phyloP scores from a whole-genome alignment of 139 green algal species.

The Monoraphidium neglectum region DNA sequence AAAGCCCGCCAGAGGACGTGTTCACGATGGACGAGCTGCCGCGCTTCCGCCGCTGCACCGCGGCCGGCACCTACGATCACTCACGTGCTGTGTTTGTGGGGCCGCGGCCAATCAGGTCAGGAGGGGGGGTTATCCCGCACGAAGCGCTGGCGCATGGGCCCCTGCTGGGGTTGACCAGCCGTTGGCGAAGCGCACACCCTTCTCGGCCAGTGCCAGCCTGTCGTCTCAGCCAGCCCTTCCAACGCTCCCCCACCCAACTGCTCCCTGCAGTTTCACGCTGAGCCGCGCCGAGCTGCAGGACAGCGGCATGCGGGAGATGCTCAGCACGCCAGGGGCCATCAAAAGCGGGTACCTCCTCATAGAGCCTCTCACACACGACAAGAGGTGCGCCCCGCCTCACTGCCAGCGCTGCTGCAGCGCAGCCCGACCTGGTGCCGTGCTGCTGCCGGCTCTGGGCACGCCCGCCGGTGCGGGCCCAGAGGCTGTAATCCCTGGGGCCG shows the following conservation, averaged over 20 bases:
- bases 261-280: constrained; percentile 19
- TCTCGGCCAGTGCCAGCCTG: not conserved
- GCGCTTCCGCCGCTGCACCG: constrained; percentile 18
- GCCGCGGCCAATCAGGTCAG: constrained; percentile 22
- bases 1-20: constrained; percentile 17
- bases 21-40: constrained; percentile 6
- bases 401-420: too few relatives aligned
- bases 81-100: constrained; percentile 23
- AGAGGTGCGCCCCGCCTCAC: constrained; percentile 13
- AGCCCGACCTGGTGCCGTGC: not conserved
- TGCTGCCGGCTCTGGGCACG: too few relatives aligned
- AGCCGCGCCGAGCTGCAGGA: constrained; percentile 10
- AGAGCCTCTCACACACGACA: constrained; percentile 3
- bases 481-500: too few relatives aligned
- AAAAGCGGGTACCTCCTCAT: constrained; percentile 34
- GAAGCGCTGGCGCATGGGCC: not conserved
- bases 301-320: constrained; percentile 22
- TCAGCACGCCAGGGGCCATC: constrained; percentile 18
- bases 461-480: too few relatives aligned
- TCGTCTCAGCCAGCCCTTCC: not conserved
- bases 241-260: not conserved
- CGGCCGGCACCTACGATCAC: constrained; percentile 21
- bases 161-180: not conserved
- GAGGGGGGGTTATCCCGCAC: not conserved
- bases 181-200: not conserved